Evolutionary conservation across 2,329 filamentous ascomycete species (phyloP).

Genomic region (Beauveria sp.): DNA sequence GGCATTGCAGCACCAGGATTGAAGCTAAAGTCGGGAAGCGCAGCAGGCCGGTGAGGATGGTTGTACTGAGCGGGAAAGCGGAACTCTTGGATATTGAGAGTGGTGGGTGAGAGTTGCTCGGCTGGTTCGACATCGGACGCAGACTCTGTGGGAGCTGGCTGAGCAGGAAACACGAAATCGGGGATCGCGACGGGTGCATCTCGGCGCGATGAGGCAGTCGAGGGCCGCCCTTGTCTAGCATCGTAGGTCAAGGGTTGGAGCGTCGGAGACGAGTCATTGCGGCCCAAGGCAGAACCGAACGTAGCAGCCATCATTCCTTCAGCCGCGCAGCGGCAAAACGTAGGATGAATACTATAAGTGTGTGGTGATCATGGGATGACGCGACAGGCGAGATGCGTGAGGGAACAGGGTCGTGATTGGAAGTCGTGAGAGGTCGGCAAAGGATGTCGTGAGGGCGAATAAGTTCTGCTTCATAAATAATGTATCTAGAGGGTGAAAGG

Average conservation of each 20-base stretch:
- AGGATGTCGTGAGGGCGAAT: conserved; percentile 7
- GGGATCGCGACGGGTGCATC: conserved; percentile 49
- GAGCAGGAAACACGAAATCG: conserved; percentile 55
- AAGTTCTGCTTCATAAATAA: conserved; percentile 15
- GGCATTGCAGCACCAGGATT: conserved; percentile 39
- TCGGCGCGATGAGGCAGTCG: conserved; percentile 7
- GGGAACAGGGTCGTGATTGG: conserved; percentile 9
- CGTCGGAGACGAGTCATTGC: conserved; percentile 21
- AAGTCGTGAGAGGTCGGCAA: conserved; percentile 4
- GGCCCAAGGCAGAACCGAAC: conserved; percentile 29
- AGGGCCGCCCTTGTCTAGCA: not conserved
- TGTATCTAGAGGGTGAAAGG: conserved; percentile 10
- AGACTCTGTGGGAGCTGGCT: conserved; percentile 36
- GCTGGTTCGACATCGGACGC: conserved; percentile 12
- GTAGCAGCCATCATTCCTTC: conserved; percentile 35
- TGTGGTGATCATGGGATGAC: conserved; percentile 32
- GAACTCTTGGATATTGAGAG: conserved; percentile 24
- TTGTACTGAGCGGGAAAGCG: conserved; percentile 24
- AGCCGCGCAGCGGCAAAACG: conserved; percentile 43
- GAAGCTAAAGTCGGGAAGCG: conserved; percentile 48
- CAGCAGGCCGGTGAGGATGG: conserved; percentile 27
- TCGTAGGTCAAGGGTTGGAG: conserved; percentile 2
- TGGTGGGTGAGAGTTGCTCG: not conserved
- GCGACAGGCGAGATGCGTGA: conserved; percentile 13
- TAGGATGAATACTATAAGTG: conserved; percentile 21